Base-by-base conservation (phyloP, 2,329 filamentous ascomycete species). In the Ilyonectria mors-panacis region DNA sequence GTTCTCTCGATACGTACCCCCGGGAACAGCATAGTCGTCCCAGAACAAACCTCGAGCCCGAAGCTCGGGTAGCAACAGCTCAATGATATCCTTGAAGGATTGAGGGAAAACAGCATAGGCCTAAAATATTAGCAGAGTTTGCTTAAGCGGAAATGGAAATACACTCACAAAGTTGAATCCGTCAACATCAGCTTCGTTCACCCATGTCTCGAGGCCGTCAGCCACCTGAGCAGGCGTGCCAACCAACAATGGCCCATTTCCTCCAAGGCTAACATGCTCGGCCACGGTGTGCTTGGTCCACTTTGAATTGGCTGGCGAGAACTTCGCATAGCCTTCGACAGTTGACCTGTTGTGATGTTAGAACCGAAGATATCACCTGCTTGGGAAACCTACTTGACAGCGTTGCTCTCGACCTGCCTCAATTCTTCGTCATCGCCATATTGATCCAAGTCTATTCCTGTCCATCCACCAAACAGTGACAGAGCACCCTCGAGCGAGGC, bases 251-350 rank as follows among this genome's bases (percentile, higher is more conserved):
- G 90, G 88, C 0, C 91, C 90, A 19, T 92, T 85, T 1, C 92
- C 92, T 5, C 92, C 92, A 13, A 93, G 85, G 47, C 87, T 88
- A 56, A 93, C 87, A 70, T 92, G 89, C 73, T 92, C 85, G 0
- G 90, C 91, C 6, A 94, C 86, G 0, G 89, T 92, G 54, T 88
- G 84, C 77, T 93, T 93, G 1, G 91, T 94, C 92, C 92, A 94
- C 74, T 91, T 92, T 0, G 86, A 82, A 2, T 88, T 87, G 2
- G 84, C 86, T 0, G 89, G 89, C 0, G 87, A 86, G 51, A 87
- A 86, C 50, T 86, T 83, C 10, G 87, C 84, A 73, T 87, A 87
- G 1, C 81, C 86, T 68, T 89, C 85, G 2, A 89, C 85, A 0
- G 85, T 87, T 12, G 86, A 88, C 63, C 83, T 86, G 50, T 26